A percentile compares a stretch with the other conserved stretches of the same genome.
These are phyloP conservation scores for Calendula officinalis DNA, from an alignment of 129 eudicot species.

Conservation along the genomic window DNA sequence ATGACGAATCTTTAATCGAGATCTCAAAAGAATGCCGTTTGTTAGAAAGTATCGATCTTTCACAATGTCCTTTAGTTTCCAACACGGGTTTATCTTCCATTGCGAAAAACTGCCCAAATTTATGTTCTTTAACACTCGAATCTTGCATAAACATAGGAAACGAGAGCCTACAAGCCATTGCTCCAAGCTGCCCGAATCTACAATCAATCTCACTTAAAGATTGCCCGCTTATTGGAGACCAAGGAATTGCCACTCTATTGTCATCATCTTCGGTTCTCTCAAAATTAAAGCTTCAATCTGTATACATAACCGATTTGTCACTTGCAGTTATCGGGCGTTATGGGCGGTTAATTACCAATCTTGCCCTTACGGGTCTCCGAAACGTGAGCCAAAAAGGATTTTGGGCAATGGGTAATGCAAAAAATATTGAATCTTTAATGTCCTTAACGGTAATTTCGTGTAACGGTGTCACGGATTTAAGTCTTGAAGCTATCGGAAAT, in stretches of 20 bases:
- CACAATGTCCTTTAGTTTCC: constrained; percentile 64
- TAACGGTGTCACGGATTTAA: constrained; percentile 60
- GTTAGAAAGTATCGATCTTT: constrained; percentile 80
- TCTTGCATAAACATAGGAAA: constrained; percentile 67
- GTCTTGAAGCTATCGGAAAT: constrained; percentile 67
- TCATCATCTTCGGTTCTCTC: constrained; percentile 50
- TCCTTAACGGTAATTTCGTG: constrained; percentile 62
- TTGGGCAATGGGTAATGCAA: constrained; percentile 91
- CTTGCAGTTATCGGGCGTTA: constrained; percentile 81
- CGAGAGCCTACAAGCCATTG: constrained; percentile 63
- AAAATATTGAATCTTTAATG: constrained; percentile 49
- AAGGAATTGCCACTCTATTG: constrained; percentile 64
- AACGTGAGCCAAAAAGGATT: constrained; percentile 72
- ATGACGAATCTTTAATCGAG: constrained; percentile 58
- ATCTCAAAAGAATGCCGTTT: constrained; percentile 67
- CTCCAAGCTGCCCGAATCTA: constrained; percentile 59
- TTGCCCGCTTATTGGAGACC: constrained; percentile 70
- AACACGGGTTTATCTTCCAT: constrained; percentile 67
- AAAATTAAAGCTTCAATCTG: constrained; percentile 62
- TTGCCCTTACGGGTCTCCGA: constrained; percentile 52
- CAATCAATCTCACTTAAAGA: constrained; percentile 63
- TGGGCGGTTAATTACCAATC: constrained; percentile 67
- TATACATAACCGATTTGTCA: constrained; percentile 69
- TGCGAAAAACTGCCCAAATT: constrained; percentile 56
- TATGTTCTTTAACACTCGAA: constrained; percentile 59